Evolutionary conservation across 208 protist genomes (phyloP).

Genomic region (Trypanosoma avium): DNA sequence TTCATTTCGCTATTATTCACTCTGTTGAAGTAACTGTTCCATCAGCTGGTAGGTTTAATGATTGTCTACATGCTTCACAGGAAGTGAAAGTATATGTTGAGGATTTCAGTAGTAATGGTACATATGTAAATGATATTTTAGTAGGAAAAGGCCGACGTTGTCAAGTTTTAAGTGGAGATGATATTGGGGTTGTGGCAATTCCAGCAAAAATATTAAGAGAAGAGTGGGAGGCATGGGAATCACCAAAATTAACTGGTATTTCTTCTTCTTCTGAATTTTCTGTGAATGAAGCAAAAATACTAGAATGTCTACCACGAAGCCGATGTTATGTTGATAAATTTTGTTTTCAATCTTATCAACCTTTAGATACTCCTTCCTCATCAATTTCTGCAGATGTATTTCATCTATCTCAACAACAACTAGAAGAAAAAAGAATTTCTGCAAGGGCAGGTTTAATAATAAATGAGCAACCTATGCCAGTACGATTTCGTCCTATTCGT

Average conservation of each 20-base stretch:
- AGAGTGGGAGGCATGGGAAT: background rate
- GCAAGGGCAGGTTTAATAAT: too few relatives aligned
- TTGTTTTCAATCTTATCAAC: slow-evolving; percentile 12
- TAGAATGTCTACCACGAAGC: background rate
- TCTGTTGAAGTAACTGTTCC: slow-evolving; percentile 38
- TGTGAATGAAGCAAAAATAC: background rate
- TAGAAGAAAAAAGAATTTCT: background rate
- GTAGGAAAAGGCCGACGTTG: slow-evolving; percentile 41
- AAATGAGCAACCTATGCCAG: background rate
- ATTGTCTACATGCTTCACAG: background rate
- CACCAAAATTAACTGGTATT: background rate
- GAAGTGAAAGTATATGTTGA: slow-evolving; percentile 42
- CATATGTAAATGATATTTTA: slow-evolving; percentile 70
- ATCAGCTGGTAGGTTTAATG: background rate
- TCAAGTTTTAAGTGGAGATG: slow-evolving; percentile 57
- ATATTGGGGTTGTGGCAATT: slow-evolving; percentile 59
- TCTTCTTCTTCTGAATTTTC: background rate
- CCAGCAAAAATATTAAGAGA: slow-evolving; percentile 4
- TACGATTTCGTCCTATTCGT: background rate
- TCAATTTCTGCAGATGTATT: slow-evolving; percentile 37
- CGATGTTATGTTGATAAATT: slow-evolving; percentile 15
- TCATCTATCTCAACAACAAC: slow-evolving; percentile 17
- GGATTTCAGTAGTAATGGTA: slow-evolving; percentile 74
- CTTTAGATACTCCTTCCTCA: background rate
- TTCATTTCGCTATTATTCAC: slow-evolving; percentile 58